These are phyloP conservation scores for Naganishia friedmannii DNA, from an alignment of 768 basidiomycete species.

Conservation along the genomic window DNA sequence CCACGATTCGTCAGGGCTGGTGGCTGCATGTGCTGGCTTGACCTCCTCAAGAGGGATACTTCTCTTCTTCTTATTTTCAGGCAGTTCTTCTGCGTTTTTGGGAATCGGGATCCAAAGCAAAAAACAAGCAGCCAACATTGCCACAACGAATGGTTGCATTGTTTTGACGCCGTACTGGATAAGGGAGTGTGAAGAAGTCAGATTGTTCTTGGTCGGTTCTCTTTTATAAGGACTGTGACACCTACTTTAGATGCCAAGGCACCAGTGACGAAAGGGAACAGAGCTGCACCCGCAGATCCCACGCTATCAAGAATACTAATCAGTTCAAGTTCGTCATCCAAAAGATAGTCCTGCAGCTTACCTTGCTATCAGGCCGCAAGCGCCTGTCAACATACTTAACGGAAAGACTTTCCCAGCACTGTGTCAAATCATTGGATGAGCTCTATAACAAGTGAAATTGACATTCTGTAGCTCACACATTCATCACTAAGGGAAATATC, in stretches of 20 bases:
- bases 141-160: constrained; percentile 21
- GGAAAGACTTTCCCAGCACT: constrained; percentile 16
- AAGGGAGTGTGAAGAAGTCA: no score
- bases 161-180: constrained; percentile 13
- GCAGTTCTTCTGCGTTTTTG: constrained; percentile 6
- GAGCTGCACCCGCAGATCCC: constrained; percentile 11
- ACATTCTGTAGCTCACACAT: neutral
- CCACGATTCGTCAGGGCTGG: neutral
- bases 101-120: constrained; percentile 25
- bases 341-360: neutral
- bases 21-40: neutral
- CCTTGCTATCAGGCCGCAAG: constrained; percentile 24
- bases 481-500: constrained; percentile 24
- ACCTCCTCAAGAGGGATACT: neutral
- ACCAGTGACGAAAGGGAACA: constrained; percentile 22
- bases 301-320: neutral
- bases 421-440: neutral
- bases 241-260: neutral
- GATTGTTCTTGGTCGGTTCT: no score
- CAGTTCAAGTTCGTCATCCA: neutral
- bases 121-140: constrained; percentile 16
- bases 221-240: no score
- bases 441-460: neutral
- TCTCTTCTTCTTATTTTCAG: neutral
- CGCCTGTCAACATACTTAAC: constrained; percentile 18